phyloP scores from a whole-genome alignment of 1,284 basidiomycete genomes.

The Cystobasidium pallidum region DNA sequence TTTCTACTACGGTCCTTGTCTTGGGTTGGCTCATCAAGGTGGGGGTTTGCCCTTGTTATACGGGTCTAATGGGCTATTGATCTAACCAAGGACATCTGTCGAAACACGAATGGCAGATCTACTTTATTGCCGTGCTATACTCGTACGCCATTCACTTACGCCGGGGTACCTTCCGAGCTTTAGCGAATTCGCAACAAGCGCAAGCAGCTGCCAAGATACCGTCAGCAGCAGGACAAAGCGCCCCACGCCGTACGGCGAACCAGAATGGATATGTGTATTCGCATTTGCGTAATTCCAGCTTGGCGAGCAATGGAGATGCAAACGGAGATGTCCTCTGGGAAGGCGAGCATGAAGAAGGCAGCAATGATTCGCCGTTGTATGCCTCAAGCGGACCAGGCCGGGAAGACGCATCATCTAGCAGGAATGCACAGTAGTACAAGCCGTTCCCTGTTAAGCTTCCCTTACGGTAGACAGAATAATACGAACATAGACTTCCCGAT shows the following conservation, averaged over 20 bases:
- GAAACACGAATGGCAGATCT: conserved; percentile 74
- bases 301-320: conserved; percentile 19
- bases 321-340: conserved; percentile 32
- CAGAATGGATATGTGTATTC: conserved; percentile 35
- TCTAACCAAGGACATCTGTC: too few relatives aligned
- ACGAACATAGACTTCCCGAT: too few relatives aligned
- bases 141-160: conserved; percentile 93
- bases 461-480: too few relatives aligned
- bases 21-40: conserved; percentile 90
- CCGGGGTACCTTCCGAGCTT: conserved; percentile 68
- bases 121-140: conserved; percentile 87
- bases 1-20: conserved; percentile 74
- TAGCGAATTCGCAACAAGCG: conserved; percentile 19
- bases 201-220: conserved; percentile 21
- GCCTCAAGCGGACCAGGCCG: background rate
- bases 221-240: background rate
- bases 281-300: conserved; percentile 30
- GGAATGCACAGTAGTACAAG: background rate
- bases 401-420: background rate
- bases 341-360: conserved; percentile 17
- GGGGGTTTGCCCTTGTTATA: conserved; percentile 51
- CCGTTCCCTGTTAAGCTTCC: too few relatives aligned
- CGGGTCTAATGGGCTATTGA: too few relatives aligned
- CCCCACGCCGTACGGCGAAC: background rate
- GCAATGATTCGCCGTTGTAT: conserved; percentile 9